phyloP scores from a whole-genome alignment of 1,284 basidiomycete species.

The Stygiomarasmius scandens region DNA sequence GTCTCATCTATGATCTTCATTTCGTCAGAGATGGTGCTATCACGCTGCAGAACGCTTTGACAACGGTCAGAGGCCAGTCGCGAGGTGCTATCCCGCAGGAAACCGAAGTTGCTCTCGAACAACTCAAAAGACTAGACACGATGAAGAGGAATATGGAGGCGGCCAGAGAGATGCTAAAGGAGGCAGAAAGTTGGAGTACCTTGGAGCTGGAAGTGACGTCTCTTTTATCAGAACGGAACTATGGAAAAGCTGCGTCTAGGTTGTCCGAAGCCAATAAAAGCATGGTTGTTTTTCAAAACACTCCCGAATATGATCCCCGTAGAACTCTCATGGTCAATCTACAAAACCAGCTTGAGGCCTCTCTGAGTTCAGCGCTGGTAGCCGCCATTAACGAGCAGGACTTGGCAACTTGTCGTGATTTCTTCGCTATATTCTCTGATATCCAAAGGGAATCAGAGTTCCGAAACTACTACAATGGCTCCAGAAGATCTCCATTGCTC shows the following conservation, averaged over 20 bases:
- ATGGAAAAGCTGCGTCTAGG: constrained; percentile 85
- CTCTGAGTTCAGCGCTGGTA: constrained; percentile 83
- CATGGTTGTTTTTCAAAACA: constrained; percentile 90
- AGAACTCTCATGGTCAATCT: constrained; percentile 84
- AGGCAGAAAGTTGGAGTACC: constrained; percentile 94
- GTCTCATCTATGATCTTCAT: constrained; percentile 90
- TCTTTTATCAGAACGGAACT: constrained; percentile 76
- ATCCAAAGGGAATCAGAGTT: constrained; percentile 92
- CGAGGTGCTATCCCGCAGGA: constrained; percentile 51
- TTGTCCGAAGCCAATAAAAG: constrained; percentile 85
- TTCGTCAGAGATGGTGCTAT: constrained; percentile 92
- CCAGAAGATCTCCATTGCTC: constrained; percentile 66
- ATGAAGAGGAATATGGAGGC: constrained; percentile 86
- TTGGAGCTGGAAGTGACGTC: constrained; percentile 89
- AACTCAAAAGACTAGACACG: constrained; percentile 77
- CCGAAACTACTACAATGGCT: constrained; percentile 90
- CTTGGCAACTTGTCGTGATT: constrained; percentile 70
- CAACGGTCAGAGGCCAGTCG: constrained; percentile 57
- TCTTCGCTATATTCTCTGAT: constrained; percentile 84
- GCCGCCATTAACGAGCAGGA: constrained; percentile 81
- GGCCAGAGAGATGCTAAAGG: constrained; percentile 81
- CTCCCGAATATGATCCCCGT: constrained; percentile 84
- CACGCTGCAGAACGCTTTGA: constrained; percentile 67
- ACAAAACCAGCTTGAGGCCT: constrained; percentile 92
- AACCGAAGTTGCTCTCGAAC: constrained; percentile 68